A percentile compares a stretch with the other conserved stretches of the same genome.
Evolutionary conservation across 2,329 filamentous ascomycete species (phyloP).

Genomic region (Esteya vermicola): DNA sequence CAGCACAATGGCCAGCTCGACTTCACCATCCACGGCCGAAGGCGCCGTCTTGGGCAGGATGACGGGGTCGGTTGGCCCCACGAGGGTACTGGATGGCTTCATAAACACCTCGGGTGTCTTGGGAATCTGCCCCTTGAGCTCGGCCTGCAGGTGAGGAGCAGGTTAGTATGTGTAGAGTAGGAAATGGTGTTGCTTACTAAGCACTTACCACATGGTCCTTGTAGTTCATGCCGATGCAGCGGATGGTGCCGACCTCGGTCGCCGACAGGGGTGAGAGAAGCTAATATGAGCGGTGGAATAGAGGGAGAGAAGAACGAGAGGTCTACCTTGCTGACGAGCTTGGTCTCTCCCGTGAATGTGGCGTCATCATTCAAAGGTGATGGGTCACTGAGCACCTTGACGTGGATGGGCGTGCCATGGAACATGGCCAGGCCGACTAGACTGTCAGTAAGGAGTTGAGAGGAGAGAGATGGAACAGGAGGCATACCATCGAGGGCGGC

Average conservation of each 20-base stretch:
- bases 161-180: no score
- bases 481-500: background rate
- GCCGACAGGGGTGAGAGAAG: background rate
- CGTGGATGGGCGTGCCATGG: background rate
- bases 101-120: background rate
- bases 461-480: background rate
- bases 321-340: background rate
- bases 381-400: background rate
- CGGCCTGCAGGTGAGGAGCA: background rate
- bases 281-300: no score
- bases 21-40: background rate
- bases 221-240: background rate
- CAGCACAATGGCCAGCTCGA: background rate
- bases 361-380: background rate
- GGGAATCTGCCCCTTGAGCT: background rate
- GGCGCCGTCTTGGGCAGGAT: background rate
- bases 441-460: background rate
- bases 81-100: background rate
- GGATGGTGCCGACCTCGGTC: background rate
- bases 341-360: background rate
- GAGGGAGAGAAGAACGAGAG: no score
- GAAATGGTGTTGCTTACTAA: no score
- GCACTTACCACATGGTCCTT: background rate
- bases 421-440: background rate
- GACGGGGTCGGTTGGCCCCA: background rate